These are phyloP conservation scores for Alternaria viburni DNA, from an alignment of 2,329 filamentous ascomycete species.

Conservation along the genomic window DNA sequence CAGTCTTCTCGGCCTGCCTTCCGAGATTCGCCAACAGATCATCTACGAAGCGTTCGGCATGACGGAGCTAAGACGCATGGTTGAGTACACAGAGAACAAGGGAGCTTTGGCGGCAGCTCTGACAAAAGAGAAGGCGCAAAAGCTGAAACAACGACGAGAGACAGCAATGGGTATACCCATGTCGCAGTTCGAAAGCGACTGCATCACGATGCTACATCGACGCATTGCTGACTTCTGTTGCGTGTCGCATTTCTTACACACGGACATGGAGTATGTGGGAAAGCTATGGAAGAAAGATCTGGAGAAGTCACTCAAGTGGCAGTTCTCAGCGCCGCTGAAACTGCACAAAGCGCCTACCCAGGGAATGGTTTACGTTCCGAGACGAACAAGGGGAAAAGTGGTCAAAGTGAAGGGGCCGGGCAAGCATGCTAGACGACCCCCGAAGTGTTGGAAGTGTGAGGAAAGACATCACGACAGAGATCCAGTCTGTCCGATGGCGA, in stretches of 20 bases:
- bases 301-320: background rate
- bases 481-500: slow-evolving; percentile 13
- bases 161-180: background rate
- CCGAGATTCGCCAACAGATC: slow-evolving; percentile 20
- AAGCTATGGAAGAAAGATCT: slow-evolving; percentile 8
- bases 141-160: background rate
- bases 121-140: background rate
- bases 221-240: slow-evolving; percentile 7
- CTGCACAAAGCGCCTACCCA: background rate
- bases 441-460: slow-evolving; percentile 22
- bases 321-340: background rate
- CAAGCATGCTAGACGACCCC: background rate
- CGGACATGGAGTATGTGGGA: slow-evolving; percentile 19
- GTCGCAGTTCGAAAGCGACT: background rate
- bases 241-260: slow-evolving; percentile 10
- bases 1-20: slow-evolving; percentile 19
- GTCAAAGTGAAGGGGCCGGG: background rate
- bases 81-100: background rate
- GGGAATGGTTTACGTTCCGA: background rate
- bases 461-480: slow-evolving; percentile 14
- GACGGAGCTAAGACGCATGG: background rate
- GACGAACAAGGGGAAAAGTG: background rate
- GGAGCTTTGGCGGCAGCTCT: background rate
- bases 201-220: background rate
- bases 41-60: slow-evolving; percentile 3